Base-by-base conservation (phyloP, 169 alveolate genomes). In the Pseudocohnilembus persalinus region DNA sequence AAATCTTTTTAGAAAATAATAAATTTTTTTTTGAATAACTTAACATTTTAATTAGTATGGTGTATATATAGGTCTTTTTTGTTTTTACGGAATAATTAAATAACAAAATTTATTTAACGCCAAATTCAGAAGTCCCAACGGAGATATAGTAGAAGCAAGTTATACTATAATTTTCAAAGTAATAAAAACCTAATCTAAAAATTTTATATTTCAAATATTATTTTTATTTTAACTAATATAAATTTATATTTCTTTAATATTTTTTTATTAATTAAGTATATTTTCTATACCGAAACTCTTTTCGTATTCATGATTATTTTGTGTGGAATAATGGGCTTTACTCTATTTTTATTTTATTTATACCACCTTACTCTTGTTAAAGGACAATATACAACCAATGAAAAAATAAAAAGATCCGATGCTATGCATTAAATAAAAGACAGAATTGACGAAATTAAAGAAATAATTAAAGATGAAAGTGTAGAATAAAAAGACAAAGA, bases 221-320 rank as follows among this genome's bases (percentile, higher is more conserved):
- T 29, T 75, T 49, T 49, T 35, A 1, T 79, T 6, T 24, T n/a
- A 29, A 30, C 34, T 49, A 27, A 4, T 16, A 29, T 30, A 31
- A 77, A 1, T 26, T 27, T 75, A 11, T 20, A 24, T 0, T 0
- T 75, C 24, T 75, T 75, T 27, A 4, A 31, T 76, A 4, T 30
- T 26, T 33, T 27, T 35, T 29, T 33, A 30, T 20, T n/a, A n/a
- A n/a, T n/a, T n/a, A 73, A 83, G 76, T 90, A 77, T 75, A 30
- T 90, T 4, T 90, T 90, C 35, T 82, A 83, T 31, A 63, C 81
- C 72, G 87, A 90, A 49, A 90, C 94, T 0, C 83, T 82, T 63
- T 90, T 87, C 31, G 88, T 88, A 1, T 90, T 90, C 81, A 89
- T 90, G 24, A 80, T 83, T n/a, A 83, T 90, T 33, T 81, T 90